These are phyloP conservation scores for Ramaria sp. DNA, from an alignment of 768 basidiomycete species.

Conservation along the genomic window DNA sequence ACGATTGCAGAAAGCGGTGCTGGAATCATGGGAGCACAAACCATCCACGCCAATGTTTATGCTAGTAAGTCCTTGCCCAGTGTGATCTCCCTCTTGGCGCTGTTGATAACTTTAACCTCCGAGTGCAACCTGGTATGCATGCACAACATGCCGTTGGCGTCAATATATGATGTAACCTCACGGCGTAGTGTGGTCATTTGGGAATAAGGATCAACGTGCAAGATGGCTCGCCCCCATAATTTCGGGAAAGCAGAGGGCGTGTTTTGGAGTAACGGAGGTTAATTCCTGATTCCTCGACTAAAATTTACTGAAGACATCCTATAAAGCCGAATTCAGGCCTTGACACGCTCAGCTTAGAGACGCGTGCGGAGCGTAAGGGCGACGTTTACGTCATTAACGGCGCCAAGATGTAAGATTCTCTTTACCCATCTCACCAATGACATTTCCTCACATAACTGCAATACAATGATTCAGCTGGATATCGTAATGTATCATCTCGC, in stretches of 20 bases:
- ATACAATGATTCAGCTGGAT: slow-evolving; percentile 6
- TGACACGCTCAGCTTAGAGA: slow-evolving; percentile 13
- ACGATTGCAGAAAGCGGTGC: slow-evolving; percentile 12
- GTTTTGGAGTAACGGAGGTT: slow-evolving; percentile 15
- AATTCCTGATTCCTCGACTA: neutral
- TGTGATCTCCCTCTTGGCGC: neutral
- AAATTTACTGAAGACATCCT: neutral
- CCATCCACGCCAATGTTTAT: slow-evolving; percentile 11
- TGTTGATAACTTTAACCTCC: neutral
- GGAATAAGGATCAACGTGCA: slow-evolving; percentile 6
- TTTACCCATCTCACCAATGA: neutral
- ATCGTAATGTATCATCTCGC: neutral
- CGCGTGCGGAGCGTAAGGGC: slow-evolving; percentile 10
- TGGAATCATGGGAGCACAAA: slow-evolving; percentile 12
- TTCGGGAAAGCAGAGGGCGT: slow-evolving; percentile 9
- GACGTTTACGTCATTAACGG: slow-evolving; percentile 13
- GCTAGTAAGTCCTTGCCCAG: slow-evolving; percentile 4
- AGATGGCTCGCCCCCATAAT: slow-evolving; percentile 12
- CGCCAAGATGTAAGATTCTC: slow-evolving; percentile 8
- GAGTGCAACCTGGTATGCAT: slow-evolving; percentile 7
- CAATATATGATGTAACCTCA: neutral
- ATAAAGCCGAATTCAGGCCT: slow-evolving; percentile 12
- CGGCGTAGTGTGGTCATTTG: slow-evolving; percentile 7
- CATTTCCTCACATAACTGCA: neutral
- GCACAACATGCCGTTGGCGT: neutral